These are phyloP conservation scores for Yamadazyma laniorum DNA, from an alignment of 805 yeast genomes.

Conservation along the genomic window DNA sequence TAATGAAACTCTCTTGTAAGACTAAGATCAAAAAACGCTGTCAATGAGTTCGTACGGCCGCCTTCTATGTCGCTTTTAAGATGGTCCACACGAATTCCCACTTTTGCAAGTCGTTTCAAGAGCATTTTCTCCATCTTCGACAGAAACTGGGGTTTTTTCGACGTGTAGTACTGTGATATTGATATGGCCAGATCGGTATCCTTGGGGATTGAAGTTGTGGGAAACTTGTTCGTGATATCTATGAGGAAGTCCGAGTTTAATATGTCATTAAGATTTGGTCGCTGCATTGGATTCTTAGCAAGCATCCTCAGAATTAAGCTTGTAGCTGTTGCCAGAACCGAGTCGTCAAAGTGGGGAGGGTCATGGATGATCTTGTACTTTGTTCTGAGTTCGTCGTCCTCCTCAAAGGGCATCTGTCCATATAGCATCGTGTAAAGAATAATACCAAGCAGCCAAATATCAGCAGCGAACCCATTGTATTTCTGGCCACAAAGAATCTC, in stretches of 20 bases:
- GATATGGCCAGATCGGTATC: constrained; percentile 21
- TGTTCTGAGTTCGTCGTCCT: constrained; percentile 67
- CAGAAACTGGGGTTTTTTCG: constrained; percentile 43
- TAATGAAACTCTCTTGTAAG: constrained; percentile 49
- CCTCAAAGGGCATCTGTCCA: constrained; percentile 91
- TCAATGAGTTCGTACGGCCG: constrained; percentile 64
- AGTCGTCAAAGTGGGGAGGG: constrained; percentile 56
- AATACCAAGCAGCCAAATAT: constrained; percentile 91
- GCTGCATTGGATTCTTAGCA: constrained; percentile 58
- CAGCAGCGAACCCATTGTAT: constrained; percentile 78
- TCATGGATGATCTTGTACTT: constrained; percentile 57
- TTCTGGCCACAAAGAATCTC: constrained; percentile 69
- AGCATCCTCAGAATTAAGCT: constrained; percentile 54
- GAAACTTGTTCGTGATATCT: constrained; percentile 28
- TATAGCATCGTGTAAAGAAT: constrained; percentile 79
- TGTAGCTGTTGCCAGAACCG: constrained; percentile 49
- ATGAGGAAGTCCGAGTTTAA: constrained; percentile 35
- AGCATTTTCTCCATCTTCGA: constrained; percentile 62
- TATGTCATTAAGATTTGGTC: constrained; percentile 52
- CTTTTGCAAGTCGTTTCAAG: constrained; percentile 54
- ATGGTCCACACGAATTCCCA: constrained; percentile 62
- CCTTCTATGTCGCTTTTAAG: constrained; percentile 57
- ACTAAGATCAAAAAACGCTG: constrained; percentile 72
- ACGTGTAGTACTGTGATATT: constrained; percentile 37
- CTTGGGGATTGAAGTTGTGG: constrained; percentile 1